These are phyloP conservation scores for Paraphoma chrysanthemicola DNA, from an alignment of 2,329 filamentous ascomycete genomes.

Conservation along the genomic window DNA sequence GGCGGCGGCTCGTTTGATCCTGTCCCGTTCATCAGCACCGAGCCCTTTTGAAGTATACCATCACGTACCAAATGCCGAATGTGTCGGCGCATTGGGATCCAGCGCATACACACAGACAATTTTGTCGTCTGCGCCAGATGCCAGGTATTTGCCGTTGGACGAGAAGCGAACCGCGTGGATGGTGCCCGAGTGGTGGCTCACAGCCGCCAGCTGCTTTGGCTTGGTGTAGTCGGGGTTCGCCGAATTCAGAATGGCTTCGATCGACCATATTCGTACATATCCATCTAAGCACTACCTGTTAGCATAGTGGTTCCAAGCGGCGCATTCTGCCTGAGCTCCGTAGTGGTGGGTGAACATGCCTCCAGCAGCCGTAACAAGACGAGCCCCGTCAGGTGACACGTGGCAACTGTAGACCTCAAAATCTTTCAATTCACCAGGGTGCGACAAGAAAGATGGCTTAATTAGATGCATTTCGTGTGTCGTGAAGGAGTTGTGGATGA, in stretches of 20 bases:
- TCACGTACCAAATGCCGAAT: constrained; percentile 76
- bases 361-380: constrained; percentile 92
- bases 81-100: constrained; percentile 79
- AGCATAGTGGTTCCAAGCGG: constrained; percentile 17
- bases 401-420: constrained; percentile 99
- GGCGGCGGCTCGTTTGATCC: constrained; percentile 88
- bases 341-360: constrained; percentile 60
- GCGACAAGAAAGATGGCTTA: constrained; percentile 1
- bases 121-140: constrained; percentile 97
- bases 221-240: constrained; percentile 73
- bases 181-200: constrained; percentile 97
- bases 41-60: neutral
- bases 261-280: constrained; percentile 97
- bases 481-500: too few species aligned
- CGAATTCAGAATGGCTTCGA: constrained; percentile 87
- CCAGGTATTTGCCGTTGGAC: constrained; percentile 90
- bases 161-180: constrained; percentile 98
- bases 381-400: constrained; percentile 90
- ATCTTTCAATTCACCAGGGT: constrained; percentile 88
- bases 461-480: neutral
- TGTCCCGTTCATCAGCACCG: constrained; percentile 39
- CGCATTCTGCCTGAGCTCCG: constrained; percentile 27
- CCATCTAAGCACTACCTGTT: constrained; percentile 67
- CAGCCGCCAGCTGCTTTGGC: constrained; percentile 93
- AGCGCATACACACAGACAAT: constrained; percentile 97